phyloP scores from a whole-genome alignment of 228 moss, liverwort and hornwort genomes.

The Sphagnum fallax region DNA sequence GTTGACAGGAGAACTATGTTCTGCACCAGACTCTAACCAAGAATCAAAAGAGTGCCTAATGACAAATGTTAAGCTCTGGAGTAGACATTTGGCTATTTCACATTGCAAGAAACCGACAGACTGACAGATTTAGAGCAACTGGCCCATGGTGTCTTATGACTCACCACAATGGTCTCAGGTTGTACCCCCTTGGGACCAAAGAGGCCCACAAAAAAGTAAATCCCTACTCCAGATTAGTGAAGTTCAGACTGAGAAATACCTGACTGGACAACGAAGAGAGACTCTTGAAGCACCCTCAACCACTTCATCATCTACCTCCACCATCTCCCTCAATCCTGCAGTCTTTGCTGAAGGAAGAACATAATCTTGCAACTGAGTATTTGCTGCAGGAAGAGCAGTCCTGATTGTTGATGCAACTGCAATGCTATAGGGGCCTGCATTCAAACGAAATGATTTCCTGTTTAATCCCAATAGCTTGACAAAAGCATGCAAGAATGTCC shows the following conservation, averaged over 20 bases:
- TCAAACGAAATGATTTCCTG: background rate
- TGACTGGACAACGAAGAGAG: slow-evolving; percentile 89
- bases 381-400: slow-evolving; percentile 20
- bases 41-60: too few relatives aligned
- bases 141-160: background rate
- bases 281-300: slow-evolving; percentile 81
- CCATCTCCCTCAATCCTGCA: slow-evolving; percentile 17
- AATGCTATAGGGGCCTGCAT: slow-evolving; percentile 33
- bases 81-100: background rate
- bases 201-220: background rate
- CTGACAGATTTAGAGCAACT: background rate
- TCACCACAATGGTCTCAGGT: background rate
- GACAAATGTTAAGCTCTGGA: background rate
- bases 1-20: too few relatives aligned
- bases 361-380: slow-evolving; percentile 24
- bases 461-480: too few relatives aligned
- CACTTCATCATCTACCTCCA: slow-evolving; percentile 77
- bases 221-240: background rate
- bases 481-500: too few relatives aligned
- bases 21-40: too few relatives aligned
- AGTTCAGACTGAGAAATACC: slow-evolving; percentile 25
- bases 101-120: background rate
- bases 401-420: slow-evolving; percentile 34
- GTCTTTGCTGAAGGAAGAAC: slow-evolving; percentile 15
- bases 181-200: background rate